A percentile compares a stretch with the other conserved stretches of the same genome.
These are phyloP conservation scores for Tolypocladium paradoxum DNA, from an alignment of 2,329 filamentous ascomycete genomes.

Conservation along the genomic window DNA sequence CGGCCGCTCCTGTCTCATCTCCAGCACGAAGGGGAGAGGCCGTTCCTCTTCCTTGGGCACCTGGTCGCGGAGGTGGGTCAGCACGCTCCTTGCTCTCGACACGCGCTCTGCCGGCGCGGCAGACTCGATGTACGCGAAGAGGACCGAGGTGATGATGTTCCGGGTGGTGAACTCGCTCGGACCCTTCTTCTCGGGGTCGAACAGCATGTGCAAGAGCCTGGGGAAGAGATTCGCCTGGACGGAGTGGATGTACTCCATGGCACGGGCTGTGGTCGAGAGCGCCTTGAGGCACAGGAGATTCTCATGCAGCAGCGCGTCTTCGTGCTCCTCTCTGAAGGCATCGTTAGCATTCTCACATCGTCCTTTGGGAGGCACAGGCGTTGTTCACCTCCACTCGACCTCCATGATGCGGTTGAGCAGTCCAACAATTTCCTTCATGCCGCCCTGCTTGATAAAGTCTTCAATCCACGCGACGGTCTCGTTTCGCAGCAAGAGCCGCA, in stretches of 20 bases:
- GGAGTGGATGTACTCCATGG: slow-evolving; percentile 67
- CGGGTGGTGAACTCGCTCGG: slow-evolving; percentile 94
- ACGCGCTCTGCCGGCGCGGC: slow-evolving; percentile 51
- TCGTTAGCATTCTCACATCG: slow-evolving; percentile 7
- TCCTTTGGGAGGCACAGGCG: background rate
- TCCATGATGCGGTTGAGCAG: slow-evolving; percentile 86
- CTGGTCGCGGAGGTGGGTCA: slow-evolving; percentile 72
- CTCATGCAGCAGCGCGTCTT: slow-evolving; percentile 87
- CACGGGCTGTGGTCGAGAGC: slow-evolving; percentile 81
- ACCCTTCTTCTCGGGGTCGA: slow-evolving; percentile 96
- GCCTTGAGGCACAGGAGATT: slow-evolving; percentile 88
- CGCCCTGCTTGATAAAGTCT: slow-evolving; percentile 76
- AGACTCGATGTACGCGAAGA: slow-evolving; percentile 78
- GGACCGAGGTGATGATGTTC: slow-evolving; percentile 75
- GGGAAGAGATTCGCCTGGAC: slow-evolving; percentile 79
- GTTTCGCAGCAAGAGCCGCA: slow-evolving; percentile 79
- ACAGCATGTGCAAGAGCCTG: slow-evolving; percentile 76
- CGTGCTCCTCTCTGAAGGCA: slow-evolving; percentile 70
- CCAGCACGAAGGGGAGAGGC: slow-evolving; percentile 75
- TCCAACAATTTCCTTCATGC: slow-evolving; percentile 84
- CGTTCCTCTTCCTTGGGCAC: slow-evolving; percentile 63
- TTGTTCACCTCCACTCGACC: slow-evolving; percentile 76
- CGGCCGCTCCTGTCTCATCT: slow-evolving; percentile 77
- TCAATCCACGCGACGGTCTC: slow-evolving; percentile 96
- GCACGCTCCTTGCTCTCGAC: slow-evolving; percentile 59